A percentile compares a stretch with the other conserved stretches of the same genome.
Conservation (phyloP, 176 grass and related monocot species). For the Lolium perenne region DNA sequence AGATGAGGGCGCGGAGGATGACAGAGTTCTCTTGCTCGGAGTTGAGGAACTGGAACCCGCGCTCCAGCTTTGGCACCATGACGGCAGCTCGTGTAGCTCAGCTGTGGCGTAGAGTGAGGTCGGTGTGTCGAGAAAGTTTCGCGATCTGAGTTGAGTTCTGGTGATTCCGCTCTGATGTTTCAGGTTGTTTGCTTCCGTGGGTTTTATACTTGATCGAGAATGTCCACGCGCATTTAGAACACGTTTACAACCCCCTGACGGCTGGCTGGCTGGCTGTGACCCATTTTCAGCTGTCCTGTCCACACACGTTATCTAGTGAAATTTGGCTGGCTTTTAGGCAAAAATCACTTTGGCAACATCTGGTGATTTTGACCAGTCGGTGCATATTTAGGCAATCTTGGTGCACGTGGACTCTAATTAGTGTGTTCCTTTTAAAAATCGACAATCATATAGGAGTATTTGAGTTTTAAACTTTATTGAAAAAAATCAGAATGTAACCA, state of each 20-base stretch:
- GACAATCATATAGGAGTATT: no score
- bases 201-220: not conserved
- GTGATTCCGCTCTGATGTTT: not conserved
- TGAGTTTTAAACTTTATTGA: no score
- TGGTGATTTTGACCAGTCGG: no score
- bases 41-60: slow-evolving; percentile 64
- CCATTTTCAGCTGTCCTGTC: not conserved
- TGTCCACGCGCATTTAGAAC: not conserved
- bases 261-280: not conserved
- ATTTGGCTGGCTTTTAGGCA: not conserved
- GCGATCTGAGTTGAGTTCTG: not conserved
- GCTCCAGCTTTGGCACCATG: slow-evolving; percentile 65
- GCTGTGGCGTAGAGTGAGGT: no score
- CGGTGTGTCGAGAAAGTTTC: not conserved
- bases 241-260: not conserved
- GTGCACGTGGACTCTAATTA: no score
- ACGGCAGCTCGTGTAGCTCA: not conserved
- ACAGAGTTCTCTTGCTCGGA: slow-evolving; percentile 73
- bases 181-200: no score
- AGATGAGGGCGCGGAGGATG: slow-evolving; percentile 74
- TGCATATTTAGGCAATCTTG: no score
- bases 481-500: no score
- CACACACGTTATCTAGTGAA: not conserved
- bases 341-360: no score
- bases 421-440: no score